Evolutionary conservation across 352 stramenopile genomes (phyloP).

Genomic region (Phytophthora sansomeana): DNA sequence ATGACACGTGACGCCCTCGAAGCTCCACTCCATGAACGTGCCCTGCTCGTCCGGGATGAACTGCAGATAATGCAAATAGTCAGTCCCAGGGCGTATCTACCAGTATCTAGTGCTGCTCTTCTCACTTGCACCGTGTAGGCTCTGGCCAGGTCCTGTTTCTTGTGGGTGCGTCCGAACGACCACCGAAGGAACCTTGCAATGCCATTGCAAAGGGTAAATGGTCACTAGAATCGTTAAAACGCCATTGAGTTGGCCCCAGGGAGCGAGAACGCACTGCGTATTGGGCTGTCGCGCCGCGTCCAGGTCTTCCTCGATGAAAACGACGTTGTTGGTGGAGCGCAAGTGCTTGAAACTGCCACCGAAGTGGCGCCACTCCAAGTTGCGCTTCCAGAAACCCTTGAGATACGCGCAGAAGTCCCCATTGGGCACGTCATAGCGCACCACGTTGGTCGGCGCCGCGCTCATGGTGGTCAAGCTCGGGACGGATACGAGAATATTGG

Average conservation of each 20-base stretch:
- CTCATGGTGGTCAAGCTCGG: conserved; percentile 25
- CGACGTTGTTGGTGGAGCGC: conserved; percentile 84
- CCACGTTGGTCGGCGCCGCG: conserved; percentile 33
- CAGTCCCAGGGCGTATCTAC: neutral
- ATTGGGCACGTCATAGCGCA: conserved; percentile 66
- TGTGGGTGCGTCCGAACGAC: conserved; percentile 78
- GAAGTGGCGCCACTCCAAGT: conserved; percentile 84
- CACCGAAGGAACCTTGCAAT: conserved; percentile 76
- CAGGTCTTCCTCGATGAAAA: conserved; percentile 79
- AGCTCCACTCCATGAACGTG: conserved; percentile 90
- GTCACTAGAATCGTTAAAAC: neutral
- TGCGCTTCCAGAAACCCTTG: conserved; percentile 86
- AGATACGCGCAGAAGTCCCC: conserved; percentile 78
- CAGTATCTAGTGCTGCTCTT: neutral
- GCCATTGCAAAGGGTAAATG: neutral
- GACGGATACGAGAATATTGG: neutral
- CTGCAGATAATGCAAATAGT: conserved; percentile 37
- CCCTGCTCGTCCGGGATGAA: conserved; percentile 83
- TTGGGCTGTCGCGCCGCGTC: conserved; percentile 77
- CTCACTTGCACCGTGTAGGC: conserved; percentile 84
- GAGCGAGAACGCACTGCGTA: conserved; percentile 51
- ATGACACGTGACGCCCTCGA: conserved; percentile 85
- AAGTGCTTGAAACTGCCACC: conserved; percentile 80
- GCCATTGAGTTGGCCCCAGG: neutral
- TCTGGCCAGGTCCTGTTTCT: conserved; percentile 73